Evolutionary conservation across 768 basidiomycete species (phyloP), one percentile per base, ranked within the genome.

Genomic region (Austroboletus eburneus): DNA sequence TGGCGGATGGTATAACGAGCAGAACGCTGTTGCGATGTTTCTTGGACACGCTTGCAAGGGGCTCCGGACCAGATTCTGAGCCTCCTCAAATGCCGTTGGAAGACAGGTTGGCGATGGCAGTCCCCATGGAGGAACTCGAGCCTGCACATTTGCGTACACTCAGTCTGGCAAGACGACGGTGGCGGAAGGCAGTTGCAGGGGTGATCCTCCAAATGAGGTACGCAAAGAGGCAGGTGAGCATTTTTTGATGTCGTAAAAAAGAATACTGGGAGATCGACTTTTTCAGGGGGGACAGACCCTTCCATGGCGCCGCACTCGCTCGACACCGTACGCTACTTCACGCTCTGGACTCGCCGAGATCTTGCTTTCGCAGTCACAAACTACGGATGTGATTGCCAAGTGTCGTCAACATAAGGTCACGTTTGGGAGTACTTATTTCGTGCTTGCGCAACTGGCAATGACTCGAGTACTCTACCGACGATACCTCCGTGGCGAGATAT

Each of bases 251-350:
- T n/a, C n/a, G n/a, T n/a, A n/a, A n/a, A n/a, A n/a, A n/a, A n/a
- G n/a, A n/a, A n/a, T n/a, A n/a, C n/a, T n/a, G n/a, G n/a, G n/a
- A n/a, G n/a, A n/a, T n/a, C n/a, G n/a, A n/a, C n/a, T 27, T 6
- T 4, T 35, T 6, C 55, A 82, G 80, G 81, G 80, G 3, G 80
- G 80, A 3, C 79, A 82, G 40, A 75, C 76, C 0, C 64, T 82
- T 9, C 79, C 34, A 35, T 35, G 16, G 4, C 80, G 3, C 66
- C 74, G 38, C 72, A 60, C 14, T 40, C 69, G 24, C 69, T 72
- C 57, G 8, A 76, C 76, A 0, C 50, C 57, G 2, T 58, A 58
- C 36, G 65, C 62, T 0, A 69, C 74, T 6, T 69, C 78, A 5
- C 54, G 56, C 18, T 70, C 74, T 18, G 58, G 60, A 23, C 16